These are phyloP conservation scores for Collybia nuda DNA, from an alignment of 768 basidiomycete genomes.

Conservation along the genomic window DNA sequence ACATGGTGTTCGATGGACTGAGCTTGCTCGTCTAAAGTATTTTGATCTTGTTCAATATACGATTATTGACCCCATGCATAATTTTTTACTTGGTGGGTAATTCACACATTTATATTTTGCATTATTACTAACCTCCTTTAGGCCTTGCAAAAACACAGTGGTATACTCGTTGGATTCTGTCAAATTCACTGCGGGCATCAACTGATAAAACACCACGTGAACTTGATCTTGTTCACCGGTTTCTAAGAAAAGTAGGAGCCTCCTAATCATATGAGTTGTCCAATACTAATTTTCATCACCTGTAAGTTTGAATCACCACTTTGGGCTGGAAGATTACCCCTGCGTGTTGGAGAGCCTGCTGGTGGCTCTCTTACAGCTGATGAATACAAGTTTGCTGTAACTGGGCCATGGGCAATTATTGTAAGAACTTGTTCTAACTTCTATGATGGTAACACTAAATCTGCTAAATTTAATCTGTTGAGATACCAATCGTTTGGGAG, in stretches of 20 bases:
- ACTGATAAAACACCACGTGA: slow-evolving; percentile 15
- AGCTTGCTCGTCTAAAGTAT: slow-evolving; percentile 22
- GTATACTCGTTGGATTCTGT: slow-evolving; percentile 22
- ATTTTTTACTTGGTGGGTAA: slow-evolving; percentile 20
- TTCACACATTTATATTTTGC: not conserved
- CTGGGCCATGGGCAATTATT: slow-evolving; percentile 18
- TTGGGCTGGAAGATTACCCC: slow-evolving; percentile 24
- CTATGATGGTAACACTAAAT: not conserved
- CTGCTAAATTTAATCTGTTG: not conserved
- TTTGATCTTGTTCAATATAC: slow-evolving; percentile 19
- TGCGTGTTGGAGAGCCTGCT: slow-evolving; percentile 25
- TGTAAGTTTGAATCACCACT: slow-evolving; percentile 24
- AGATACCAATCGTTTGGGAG: slow-evolving; percentile 24
- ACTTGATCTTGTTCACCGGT: slow-evolving; percentile 19
- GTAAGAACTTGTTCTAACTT: slow-evolving; percentile 16
- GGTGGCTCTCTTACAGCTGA: slow-evolving; percentile 26
- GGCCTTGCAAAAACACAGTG: slow-evolving; percentile 25
- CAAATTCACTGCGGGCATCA: slow-evolving; percentile 6
- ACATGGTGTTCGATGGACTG: slow-evolving; percentile 22
- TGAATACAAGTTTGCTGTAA: slow-evolving; percentile 25
- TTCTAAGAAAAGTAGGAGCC: slow-evolving; percentile 10
- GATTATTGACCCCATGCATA: slow-evolving; percentile 29
- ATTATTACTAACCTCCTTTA: slow-evolving; percentile 1
- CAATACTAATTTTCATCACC: not conserved
- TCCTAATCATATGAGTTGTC: not conserved